These are phyloP conservation scores for Xylariaceae sp. DNA, from an alignment of 2,329 filamentous ascomycete genomes.

Conservation along the genomic window DNA sequence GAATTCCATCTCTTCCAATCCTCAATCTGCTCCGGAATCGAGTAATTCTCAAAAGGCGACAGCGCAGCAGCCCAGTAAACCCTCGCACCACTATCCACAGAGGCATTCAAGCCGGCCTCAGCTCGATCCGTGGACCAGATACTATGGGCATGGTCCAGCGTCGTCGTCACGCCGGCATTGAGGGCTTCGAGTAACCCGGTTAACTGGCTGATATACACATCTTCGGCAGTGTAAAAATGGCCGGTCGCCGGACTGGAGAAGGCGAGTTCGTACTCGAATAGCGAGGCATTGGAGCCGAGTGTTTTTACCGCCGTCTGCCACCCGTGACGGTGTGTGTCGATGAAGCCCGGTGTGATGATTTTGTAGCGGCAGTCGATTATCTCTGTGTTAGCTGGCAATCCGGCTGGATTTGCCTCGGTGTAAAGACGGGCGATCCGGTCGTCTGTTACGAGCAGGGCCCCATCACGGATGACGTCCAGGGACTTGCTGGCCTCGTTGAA, in stretches of 20 bases:
- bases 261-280: conserved; percentile 43
- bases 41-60: conserved; percentile 33
- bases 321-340: conserved; percentile 52
- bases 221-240: conserved; percentile 36
- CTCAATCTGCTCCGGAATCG: conserved; percentile 35
- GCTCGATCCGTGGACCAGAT: conserved; percentile 41
- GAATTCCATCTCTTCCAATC: conserved; percentile 37
- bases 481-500: conserved; percentile 25
- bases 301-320: conserved; percentile 55
- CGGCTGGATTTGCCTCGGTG: conserved; percentile 19
- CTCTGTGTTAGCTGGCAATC: conserved; percentile 32
- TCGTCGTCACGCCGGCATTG: conserved; percentile 49
- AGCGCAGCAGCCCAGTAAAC: conserved; percentile 45
- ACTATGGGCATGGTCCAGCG: conserved; percentile 49
- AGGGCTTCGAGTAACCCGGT: conserved; percentile 45
- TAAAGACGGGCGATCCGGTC: conserved; percentile 34
- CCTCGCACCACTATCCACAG: conserved; percentile 43
- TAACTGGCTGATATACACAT: conserved; percentile 44
- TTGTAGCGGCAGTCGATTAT: conserved; percentile 45
- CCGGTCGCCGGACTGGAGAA: conserved; percentile 35
- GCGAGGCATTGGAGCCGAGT: conserved; percentile 45
- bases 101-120: conserved; percentile 42
- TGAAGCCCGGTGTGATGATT: conserved; percentile 51
- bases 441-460: conserved; percentile 33
- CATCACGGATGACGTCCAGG: conserved; percentile 28